Percentiles rank a stretch among this genome's conserved stretches.
phyloP scores from a whole-genome alignment of 179 eudicot species.

The Beta macrorhiza region DNA sequence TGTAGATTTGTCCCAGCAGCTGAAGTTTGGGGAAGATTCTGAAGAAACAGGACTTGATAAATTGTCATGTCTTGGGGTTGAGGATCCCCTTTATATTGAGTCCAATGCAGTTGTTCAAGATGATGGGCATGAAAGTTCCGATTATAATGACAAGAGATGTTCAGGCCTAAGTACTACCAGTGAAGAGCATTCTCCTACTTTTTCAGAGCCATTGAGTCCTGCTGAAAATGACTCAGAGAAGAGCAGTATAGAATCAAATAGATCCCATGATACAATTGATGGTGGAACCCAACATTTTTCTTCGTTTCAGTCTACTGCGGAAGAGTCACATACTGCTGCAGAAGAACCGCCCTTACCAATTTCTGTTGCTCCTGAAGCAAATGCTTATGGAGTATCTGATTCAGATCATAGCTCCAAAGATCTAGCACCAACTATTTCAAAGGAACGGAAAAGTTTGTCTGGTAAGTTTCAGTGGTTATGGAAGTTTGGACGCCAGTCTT shows the following conservation, averaged over 20 bases:
- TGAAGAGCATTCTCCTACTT: constrained; percentile 58
- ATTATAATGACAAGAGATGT: constrained; percentile 29
- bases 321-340: constrained; percentile 25
- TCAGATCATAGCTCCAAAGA: constrained; percentile 30
- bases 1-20: constrained; percentile 61
- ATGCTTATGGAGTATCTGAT: constrained; percentile 29
- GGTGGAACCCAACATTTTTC: constrained; percentile 26
- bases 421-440: constrained; percentile 28
- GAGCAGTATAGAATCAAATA: constrained; percentile 58
- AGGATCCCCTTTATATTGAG: constrained; percentile 31
- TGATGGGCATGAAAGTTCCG: constrained; percentile 24
- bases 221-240: constrained; percentile 47
- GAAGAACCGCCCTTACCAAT: constrained; percentile 33
- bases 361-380: constrained; percentile 40
- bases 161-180: constrained; percentile 39
- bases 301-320: constrained; percentile 28
- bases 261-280: constrained; percentile 41
- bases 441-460: constrained; percentile 49
- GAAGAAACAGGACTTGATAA: constrained; percentile 34
- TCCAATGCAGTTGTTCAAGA: constrained; percentile 33
- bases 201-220: constrained; percentile 53
- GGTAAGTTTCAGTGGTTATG: constrained; percentile 81
- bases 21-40: constrained; percentile 47
- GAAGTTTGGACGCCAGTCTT: constrained; percentile 61
- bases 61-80: constrained; percentile 30